Base-by-base conservation (phyloP, 257 asterid species). In the Petunia axillaris region DNA sequence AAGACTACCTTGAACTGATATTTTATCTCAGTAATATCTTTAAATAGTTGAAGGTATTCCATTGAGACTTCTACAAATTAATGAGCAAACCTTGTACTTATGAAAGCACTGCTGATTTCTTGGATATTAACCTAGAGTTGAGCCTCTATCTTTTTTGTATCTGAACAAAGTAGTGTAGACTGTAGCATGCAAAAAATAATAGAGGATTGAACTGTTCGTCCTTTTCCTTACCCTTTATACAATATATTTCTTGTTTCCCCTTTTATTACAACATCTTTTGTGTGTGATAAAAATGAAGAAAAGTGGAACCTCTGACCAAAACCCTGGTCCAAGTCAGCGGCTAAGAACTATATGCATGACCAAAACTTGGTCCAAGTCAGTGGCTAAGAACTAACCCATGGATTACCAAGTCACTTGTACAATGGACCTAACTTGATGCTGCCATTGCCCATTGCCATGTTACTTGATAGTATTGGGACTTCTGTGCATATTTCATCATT, bases 101-200 rank as follows among this genome's bases (percentile, higher is more conserved):
- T 70, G 76, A 44, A 38, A 7, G 9, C 41, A 43, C n/a, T 7
- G 38, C 25, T 43, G 75, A 44, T 67, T 67, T 67, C 1, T 41
- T 66, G 75, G 55, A 41, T 53, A n/a, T 4, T 41, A 3, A 8
- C 54, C 43, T 67, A 8, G 8, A 15, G 75, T n/a, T 7, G 57
- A 68, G 14, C 76, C 58, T 50, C 25, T 25, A 25, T 68, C 8
- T 48, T 68, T 16, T 68, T 16, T 16, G 57, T 44, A 16, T 16
- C 39, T 68, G 76, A 68, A 68, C 58, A 43, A 44, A 68, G 57
- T 68, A 8, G 65, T 79, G 58, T 16, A 14, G 6, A n/a, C 5
- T 8, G 60, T 53, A 54, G 39, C 15, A 14, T 9, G 36, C 9
- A 54, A 43, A 15, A 41, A 48, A 16, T 48, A n/a, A 25, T 36